Conservation (phyloP, 2,329 filamentous ascomycete species). For the Furcasterigmium sp. region DNA sequence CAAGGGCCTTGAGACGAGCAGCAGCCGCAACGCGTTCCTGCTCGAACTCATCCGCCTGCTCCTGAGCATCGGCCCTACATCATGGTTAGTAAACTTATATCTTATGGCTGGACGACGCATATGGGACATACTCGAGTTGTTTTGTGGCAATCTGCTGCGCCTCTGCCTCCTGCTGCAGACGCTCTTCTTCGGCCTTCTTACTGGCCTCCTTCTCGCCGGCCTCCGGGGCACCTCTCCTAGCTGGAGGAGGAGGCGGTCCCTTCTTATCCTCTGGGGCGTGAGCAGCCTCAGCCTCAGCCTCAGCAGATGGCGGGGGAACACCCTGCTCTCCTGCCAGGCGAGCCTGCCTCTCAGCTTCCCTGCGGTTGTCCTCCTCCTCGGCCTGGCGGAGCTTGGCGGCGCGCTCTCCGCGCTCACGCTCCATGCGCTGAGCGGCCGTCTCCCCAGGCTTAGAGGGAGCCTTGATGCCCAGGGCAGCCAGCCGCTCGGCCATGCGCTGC, state of each 20-base stretch:
- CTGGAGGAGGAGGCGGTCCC: constrained; percentile 75
- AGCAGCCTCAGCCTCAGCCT: constrained; percentile 31
- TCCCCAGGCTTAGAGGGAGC: constrained; percentile 75
- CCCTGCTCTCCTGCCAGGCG: constrained; percentile 75
- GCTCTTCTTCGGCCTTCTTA: constrained; percentile 61
- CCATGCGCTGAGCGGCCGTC: constrained; percentile 74
- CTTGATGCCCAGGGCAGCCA: constrained; percentile 89
- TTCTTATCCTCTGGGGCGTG: constrained; percentile 49
- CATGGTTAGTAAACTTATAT: constrained; percentile 21
- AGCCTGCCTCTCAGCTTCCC: constrained; percentile 81
- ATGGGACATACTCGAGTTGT: constrained; percentile 71
- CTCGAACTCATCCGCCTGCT: constrained; percentile 75
- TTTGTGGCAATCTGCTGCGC: constrained; percentile 68
- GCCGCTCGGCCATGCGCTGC: constrained; percentile 90
- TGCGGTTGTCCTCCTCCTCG: constrained; percentile 86
- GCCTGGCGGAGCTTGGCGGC: constrained; percentile 84
- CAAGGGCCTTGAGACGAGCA: constrained; percentile 79
- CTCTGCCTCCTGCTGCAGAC: constrained; percentile 66
- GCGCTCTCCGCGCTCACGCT: constrained; percentile 82
- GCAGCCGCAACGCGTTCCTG: constrained; percentile 76
- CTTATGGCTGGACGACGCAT: constrained; percentile 4
- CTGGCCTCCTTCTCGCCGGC: constrained; percentile 53
- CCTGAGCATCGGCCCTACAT: constrained; percentile 63
- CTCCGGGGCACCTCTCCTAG: constrained; percentile 55
- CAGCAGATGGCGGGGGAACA: constrained; percentile 44